Conservation (phyloP, 1,284 basidiomycete species). For the Microbotryum scabiosae region DNA sequence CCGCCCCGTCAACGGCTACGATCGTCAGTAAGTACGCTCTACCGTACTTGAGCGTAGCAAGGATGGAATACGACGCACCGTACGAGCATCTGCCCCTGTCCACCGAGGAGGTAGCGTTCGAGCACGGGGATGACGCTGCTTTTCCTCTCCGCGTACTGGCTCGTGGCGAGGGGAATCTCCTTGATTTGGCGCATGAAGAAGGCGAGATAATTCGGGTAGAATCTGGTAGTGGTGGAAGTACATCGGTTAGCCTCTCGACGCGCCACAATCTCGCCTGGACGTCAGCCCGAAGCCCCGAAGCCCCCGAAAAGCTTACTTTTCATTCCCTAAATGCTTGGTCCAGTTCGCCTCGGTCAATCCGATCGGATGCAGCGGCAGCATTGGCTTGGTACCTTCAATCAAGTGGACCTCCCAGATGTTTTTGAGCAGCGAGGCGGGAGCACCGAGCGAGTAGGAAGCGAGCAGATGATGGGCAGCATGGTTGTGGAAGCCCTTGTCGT, state of each 20-base stretch:
- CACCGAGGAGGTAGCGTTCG: constrained; percentile 33
- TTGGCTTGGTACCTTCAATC: constrained; percentile 19
- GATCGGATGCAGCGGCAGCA: constrained; percentile 26
- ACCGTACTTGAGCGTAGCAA: not conserved
- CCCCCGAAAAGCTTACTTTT: constrained; percentile 16
- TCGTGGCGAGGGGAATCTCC: constrained; percentile 1
- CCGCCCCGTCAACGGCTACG: not conserved
- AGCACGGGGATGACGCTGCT: constrained; percentile 25
- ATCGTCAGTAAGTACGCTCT: not conserved
- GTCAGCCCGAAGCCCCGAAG: too few relatives aligned
- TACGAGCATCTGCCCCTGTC: constrained; percentile 29
- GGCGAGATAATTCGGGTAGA: constrained; percentile 32
- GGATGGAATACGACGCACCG: constrained; percentile 7
- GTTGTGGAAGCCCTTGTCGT: constrained; percentile 34
- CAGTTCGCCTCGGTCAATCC: constrained; percentile 31
- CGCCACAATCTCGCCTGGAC: too few relatives aligned
- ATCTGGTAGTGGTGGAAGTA: constrained; percentile 7
- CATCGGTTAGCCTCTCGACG: not conserved
- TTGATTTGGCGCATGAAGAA: constrained; percentile 31
- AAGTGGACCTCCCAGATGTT: constrained; percentile 29
- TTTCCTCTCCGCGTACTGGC: constrained; percentile 11
- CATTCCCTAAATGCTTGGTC: constrained; percentile 29
- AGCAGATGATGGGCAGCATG: constrained; percentile 31
- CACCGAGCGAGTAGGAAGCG: constrained; percentile 33
- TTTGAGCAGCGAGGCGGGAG: constrained; percentile 22